phyloP scores from a whole-genome alignment of 2,329 filamentous ascomycete genomes.

The Ceratocystis cubensis region DNA sequence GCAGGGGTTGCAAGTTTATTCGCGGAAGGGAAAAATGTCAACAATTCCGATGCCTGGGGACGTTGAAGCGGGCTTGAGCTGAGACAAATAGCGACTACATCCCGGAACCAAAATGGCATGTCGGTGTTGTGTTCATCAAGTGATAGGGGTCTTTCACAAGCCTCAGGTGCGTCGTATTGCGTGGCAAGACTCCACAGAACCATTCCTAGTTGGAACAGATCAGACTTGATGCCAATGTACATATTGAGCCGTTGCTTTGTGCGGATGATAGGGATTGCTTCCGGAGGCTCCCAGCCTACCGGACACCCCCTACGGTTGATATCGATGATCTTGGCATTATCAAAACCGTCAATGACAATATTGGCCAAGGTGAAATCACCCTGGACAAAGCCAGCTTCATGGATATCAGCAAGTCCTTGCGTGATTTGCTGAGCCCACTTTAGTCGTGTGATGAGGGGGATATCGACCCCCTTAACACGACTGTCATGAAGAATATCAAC shows the following conservation, averaged over 20 bases:
- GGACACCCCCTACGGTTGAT: conserved; percentile 96
- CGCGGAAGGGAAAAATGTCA: conserved; percentile 50
- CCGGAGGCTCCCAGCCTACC: conserved; percentile 93
- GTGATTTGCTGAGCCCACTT: conserved; percentile 89
- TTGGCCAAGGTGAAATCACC: conserved; percentile 96
- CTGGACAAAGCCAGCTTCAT: conserved; percentile 92
- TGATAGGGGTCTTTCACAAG: conserved; percentile 53
- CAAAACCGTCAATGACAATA: conserved; percentile 75
- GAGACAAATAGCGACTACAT: conserved; percentile 64
- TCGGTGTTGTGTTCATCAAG: conserved; percentile 42
- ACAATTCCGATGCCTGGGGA: conserved; percentile 58
- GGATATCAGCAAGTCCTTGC: conserved; percentile 77
- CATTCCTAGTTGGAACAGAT: conserved; percentile 94
- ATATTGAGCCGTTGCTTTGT: conserved; percentile 84
- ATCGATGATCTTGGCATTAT: conserved; percentile 92
- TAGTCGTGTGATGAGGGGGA: conserved; percentile 61
- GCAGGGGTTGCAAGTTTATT: conserved; percentile 21
- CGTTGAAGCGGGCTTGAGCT: conserved; percentile 60
- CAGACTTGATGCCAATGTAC: conserved; percentile 97
- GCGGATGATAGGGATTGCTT: conserved; percentile 72
- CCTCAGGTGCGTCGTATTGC: conserved; percentile 81
- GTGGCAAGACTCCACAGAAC: conserved; percentile 85
- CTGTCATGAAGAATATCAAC: conserved; percentile 84
- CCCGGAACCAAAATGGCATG: conserved; percentile 67
- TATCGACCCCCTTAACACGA: conserved; percentile 28